Evolutionary conservation across 352 stramenopile species (phyloP).

Genomic region (Phytophthora fragariaefolia): DNA sequence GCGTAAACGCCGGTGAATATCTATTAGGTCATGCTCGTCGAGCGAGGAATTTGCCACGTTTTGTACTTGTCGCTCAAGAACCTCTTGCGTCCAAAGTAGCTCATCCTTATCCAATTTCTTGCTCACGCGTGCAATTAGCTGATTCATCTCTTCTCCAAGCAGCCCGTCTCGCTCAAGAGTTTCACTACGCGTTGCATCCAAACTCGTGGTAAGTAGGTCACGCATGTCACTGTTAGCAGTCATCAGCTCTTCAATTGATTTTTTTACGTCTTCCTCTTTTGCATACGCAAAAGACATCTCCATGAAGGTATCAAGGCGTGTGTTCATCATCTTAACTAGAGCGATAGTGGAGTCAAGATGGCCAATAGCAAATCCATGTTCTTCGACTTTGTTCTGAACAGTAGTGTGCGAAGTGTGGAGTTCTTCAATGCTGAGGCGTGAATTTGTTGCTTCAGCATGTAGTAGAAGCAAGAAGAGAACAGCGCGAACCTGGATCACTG

Average conservation of each 20-base stretch:
- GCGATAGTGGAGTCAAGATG: conserved; percentile 61
- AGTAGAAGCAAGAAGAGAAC: conserved; percentile 61
- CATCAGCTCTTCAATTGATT: conserved; percentile 70
- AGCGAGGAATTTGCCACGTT: conserved; percentile 71
- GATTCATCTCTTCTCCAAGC: conserved; percentile 63
- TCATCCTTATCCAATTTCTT: conserved; percentile 85
- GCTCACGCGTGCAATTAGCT: conserved; percentile 67
- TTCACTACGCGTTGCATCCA: conserved; percentile 54
- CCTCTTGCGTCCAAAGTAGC: conserved; percentile 76
- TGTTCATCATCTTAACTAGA: conserved; percentile 71
- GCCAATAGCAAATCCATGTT: conserved; percentile 55
- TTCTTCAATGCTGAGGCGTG: conserved; percentile 39
- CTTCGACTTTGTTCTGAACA: conserved; percentile 42
- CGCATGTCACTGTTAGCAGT: conserved; percentile 50
- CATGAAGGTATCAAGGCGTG: conserved; percentile 65
- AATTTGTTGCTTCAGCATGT: conserved; percentile 47
- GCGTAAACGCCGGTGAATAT: conserved; percentile 62
- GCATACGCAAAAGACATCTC: conserved; percentile 71
- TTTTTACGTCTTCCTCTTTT: conserved; percentile 80
- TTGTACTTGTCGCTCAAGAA: conserved; percentile 69
- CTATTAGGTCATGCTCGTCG: conserved; percentile 64
- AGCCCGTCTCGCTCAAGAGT: conserved; percentile 56
- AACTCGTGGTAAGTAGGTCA: conserved; percentile 51
- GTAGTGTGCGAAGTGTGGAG: conserved; percentile 40
- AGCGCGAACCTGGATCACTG: conserved; percentile 67